Percentiles rank a stretch among this genome's conserved stretches.
These are phyloP conservation scores for Phylloporus scabripes DNA, from an alignment of 768 basidiomycete species.

Conservation along the genomic window DNA sequence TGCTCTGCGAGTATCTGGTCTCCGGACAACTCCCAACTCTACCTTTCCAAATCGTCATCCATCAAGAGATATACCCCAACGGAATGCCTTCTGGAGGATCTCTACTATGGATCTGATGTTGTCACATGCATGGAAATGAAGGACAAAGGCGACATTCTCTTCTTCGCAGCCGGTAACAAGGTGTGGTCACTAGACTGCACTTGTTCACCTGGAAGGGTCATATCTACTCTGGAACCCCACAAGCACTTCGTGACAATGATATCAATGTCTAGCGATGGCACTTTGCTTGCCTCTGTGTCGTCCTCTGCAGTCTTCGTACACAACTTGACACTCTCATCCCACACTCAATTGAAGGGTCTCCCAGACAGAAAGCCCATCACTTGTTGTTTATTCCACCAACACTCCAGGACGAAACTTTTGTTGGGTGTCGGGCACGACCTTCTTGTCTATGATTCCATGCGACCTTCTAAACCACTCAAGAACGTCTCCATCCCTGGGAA, in stretches of 20 bases:
- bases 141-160: conserved; percentile 36
- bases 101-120: conserved; percentile 32
- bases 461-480: conserved; percentile 52
- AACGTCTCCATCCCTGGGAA: conserved; percentile 43
- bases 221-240: conserved; percentile 49
- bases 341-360: conserved; percentile 51
- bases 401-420: conserved; percentile 55
- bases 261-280: conserved; percentile 53
- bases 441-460: conserved; percentile 57
- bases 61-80: conserved; percentile 52
- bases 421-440: conserved; percentile 49
- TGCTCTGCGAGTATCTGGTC: conserved; percentile 44
- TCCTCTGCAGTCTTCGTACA: conserved; percentile 51
- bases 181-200: conserved; percentile 49
- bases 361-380: conserved; percentile 37
- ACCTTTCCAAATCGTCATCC: conserved; percentile 41
- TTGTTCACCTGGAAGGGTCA: conserved; percentile 33
- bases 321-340: conserved; percentile 50
- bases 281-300: conserved; percentile 54
- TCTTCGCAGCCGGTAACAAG: conserved; percentile 43
- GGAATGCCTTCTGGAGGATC: conserved; percentile 38
- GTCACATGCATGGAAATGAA: conserved; percentile 31
- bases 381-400: conserved; percentile 57
- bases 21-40: conserved; percentile 49
- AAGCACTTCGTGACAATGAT: conserved; percentile 46